These are phyloP conservation scores for Cryptosporidium parvum DNA, from an alignment of 169 alveolate genomes.

Conservation along the genomic window DNA sequence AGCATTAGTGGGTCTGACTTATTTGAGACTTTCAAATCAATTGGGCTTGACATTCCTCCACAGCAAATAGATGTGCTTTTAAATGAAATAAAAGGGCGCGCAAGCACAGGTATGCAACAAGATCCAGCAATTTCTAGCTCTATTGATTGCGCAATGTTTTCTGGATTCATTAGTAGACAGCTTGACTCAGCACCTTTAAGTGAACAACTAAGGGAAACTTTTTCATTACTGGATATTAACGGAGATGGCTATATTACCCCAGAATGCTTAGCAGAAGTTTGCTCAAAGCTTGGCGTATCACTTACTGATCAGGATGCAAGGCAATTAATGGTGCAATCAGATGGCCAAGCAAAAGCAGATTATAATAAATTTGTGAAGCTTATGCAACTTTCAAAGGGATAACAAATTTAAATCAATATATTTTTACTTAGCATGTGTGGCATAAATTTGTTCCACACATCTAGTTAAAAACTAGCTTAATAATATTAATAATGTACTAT, in stretches of 20 bases:
- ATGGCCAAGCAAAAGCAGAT: slow-evolving; percentile 71
- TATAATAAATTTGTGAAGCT: slow-evolving; percentile 70
- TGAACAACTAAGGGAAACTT: slow-evolving; percentile 65
- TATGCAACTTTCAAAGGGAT: slow-evolving; percentile 54
- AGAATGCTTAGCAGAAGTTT: slow-evolving; percentile 54
- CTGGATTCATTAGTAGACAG: slow-evolving; percentile 68
- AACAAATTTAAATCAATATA: neutral
- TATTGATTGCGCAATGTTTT: slow-evolving; percentile 63
- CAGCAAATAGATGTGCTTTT: slow-evolving; percentile 63
- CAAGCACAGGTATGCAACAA: slow-evolving; percentile 53
- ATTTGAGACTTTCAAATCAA: slow-evolving; percentile 54
- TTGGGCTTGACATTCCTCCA: slow-evolving; percentile 69
- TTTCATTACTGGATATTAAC: slow-evolving; percentile 37
- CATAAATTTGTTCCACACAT: slow-evolving; percentile 51
- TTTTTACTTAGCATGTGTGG: slow-evolving; percentile 42
- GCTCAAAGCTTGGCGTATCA: slow-evolving; percentile 67
- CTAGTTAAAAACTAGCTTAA: neutral
- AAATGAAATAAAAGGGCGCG: slow-evolving; percentile 63
- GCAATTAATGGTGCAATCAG: slow-evolving; percentile 75
- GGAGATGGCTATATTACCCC: slow-evolving; percentile 71
- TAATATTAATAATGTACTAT: neutral
- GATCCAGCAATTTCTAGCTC: slow-evolving; percentile 46
- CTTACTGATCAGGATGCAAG: slow-evolving; percentile 75
- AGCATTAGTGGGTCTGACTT: slow-evolving; percentile 68
- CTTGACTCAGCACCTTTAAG: slow-evolving; percentile 71